Conservation (phyloP, 2,329 filamentous ascomycete genomes). For the Nothopassalora personata region DNA sequence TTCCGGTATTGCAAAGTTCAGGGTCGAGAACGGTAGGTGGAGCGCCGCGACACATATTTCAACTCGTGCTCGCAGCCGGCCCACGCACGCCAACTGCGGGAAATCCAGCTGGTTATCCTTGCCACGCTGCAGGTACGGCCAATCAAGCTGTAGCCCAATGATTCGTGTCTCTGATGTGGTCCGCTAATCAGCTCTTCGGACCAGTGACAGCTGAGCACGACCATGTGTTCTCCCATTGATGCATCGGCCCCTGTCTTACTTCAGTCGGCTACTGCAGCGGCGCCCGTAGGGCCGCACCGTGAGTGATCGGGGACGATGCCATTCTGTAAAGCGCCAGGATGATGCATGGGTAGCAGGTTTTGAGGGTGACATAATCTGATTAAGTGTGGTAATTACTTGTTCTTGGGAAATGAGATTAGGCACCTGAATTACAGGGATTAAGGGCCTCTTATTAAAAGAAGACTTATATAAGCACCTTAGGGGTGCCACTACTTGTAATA, state of each 20-base stretch:
- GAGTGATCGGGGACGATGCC: slow-evolving; percentile 12
- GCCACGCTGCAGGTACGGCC: slow-evolving; percentile 6
- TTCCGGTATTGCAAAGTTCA: background rate
- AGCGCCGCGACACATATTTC: background rate
- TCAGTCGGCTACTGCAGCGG: slow-evolving; percentile 9
- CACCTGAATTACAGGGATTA: too few relatives aligned
- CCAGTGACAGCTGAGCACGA: slow-evolving; percentile 11
- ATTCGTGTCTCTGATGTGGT: background rate
- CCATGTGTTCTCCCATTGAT: slow-evolving; percentile 1
- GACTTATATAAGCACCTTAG: too few relatives aligned
- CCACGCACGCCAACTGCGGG: too few relatives aligned
- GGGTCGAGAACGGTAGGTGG: background rate
- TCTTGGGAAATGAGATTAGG: too few relatives aligned
- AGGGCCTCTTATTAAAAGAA: too few relatives aligned
- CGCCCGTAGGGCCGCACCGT: slow-evolving; percentile 9
- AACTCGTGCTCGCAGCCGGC: background rate
- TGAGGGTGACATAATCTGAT: too few relatives aligned
- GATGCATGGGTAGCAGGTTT: too few relatives aligned
- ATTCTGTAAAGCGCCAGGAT: too few relatives aligned
- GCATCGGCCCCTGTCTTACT: slow-evolving; percentile 1
- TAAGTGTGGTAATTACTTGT: too few relatives aligned
- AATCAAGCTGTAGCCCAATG: slow-evolving; percentile 1
- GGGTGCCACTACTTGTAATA: too few relatives aligned
- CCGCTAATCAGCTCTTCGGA: background rate
- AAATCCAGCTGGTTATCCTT: background rate